Evolutionary conservation across 2,329 filamentous ascomycete genomes (phyloP).

Genomic region (Malbranchea zuffiana): DNA sequence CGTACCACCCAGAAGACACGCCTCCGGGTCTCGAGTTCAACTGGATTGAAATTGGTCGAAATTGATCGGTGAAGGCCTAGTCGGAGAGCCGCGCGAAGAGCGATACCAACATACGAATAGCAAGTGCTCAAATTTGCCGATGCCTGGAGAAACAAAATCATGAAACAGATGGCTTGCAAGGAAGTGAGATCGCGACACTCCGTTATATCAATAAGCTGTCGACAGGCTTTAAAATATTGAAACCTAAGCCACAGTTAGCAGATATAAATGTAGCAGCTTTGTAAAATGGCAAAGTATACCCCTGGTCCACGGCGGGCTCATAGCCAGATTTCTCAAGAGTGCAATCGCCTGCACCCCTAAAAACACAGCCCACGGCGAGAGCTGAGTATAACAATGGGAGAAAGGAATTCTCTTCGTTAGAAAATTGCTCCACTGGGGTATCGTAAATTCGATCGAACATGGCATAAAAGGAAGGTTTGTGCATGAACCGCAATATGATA

Average conservation of each 20-base stretch:
- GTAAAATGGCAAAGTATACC: slow-evolving; percentile 25
- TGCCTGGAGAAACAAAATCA: slow-evolving; percentile 70
- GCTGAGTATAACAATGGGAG: slow-evolving; percentile 61
- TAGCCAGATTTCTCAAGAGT: slow-evolving; percentile 39
- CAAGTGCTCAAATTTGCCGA: slow-evolving; percentile 69
- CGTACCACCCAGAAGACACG: slow-evolving; percentile 47
- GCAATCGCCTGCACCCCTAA: slow-evolving; percentile 48
- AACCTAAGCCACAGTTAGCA: slow-evolving; percentile 39
- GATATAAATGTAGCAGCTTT: background rate
- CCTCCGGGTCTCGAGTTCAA: slow-evolving; percentile 62
- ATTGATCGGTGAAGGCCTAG: slow-evolving; percentile 69
- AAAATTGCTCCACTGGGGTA: slow-evolving; percentile 50
- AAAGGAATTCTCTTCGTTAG: slow-evolving; percentile 55
- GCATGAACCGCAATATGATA: slow-evolving; percentile 59
- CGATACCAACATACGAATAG: slow-evolving; percentile 70
- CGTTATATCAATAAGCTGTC: slow-evolving; percentile 50
- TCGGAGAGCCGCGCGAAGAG: slow-evolving; percentile 61
- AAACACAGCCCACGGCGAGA: slow-evolving; percentile 63
- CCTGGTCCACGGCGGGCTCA: slow-evolving; percentile 44
- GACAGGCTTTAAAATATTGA: slow-evolving; percentile 62
- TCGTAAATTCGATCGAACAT: slow-evolving; percentile 70
- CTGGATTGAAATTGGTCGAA: slow-evolving; percentile 55
- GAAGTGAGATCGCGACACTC: slow-evolving; percentile 62
- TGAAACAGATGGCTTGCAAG: slow-evolving; percentile 64
- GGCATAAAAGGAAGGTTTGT: slow-evolving; percentile 69